Base-by-base conservation (phyloP, 306 rosid genomes). In the Rubus parviflorus region DNA sequence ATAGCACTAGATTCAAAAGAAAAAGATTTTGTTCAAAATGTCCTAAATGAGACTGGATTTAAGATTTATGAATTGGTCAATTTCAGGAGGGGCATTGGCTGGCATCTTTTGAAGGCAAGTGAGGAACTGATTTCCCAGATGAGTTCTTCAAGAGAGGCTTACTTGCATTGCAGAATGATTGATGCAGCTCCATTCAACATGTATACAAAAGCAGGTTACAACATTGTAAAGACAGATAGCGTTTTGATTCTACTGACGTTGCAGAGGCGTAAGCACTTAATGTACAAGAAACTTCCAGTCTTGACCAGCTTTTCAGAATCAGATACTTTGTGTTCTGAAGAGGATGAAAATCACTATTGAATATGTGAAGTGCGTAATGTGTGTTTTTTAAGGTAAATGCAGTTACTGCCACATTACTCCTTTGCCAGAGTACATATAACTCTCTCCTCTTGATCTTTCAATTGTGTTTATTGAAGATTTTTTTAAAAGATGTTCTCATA, bases 101-200 rank as follows among this genome's bases (percentile, higher is more conserved):
- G 97, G 98, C 98, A 92, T 89, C 97, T 95, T 85, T 85, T 95
- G 57, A 89, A 88, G 87, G 97, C 97, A 46, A 81, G 97, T 57
- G 98, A 95, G 84, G 97, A 95, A 73, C 79, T 95, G 60, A 89
- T 92, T 72, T 89, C 90, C 52, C 87, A 70, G 82, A 86, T 87
- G 92, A 89, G 86, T 85, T 80, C 88, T 57, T 73, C 97, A 78
- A 85, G 86, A 73, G 97, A 92, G 76, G 90, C 83, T 76, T 92
- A 92, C 83, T 84, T 92, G 87, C 97, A 92, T 77, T 95, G 98
- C 82, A 83, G 98, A 89, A 89, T 89, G 85, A 90, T 92, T 43
- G 97, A 95, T 72, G 79, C 74, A 69, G 91, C 93, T 78, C 98
- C 96, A 43, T 87, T 95, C 86, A 90, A 83, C 81, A 95, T 95